Conservation (phyloP, 257 asterid genomes). For the Nicotiana benthamiana region DNA sequence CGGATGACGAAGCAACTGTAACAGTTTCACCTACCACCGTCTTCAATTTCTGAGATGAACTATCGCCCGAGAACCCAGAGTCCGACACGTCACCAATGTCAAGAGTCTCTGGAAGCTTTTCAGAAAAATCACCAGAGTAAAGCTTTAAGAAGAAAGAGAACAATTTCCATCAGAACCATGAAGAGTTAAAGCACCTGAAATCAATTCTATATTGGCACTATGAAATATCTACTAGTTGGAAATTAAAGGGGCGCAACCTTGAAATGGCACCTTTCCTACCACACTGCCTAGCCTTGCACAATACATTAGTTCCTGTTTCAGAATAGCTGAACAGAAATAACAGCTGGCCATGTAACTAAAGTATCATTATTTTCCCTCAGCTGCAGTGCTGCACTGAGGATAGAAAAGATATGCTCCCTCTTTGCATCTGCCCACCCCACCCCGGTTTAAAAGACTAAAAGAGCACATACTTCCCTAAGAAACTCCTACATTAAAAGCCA, state of each 20-base stretch:
- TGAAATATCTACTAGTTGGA: neutral
- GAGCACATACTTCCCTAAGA: neutral
- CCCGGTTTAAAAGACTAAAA: neutral
- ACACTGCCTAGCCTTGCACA: neutral
- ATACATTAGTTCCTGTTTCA: neutral
- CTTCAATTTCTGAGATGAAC: constrained; percentile 25
- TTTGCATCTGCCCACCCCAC: neutral
- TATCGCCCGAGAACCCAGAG: constrained; percentile 15
- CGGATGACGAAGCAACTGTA: constrained; percentile 41
- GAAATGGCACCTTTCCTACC: neutral
- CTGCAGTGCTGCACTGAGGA: neutral
- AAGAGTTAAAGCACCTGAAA: neutral
- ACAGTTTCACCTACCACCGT: constrained; percentile 25
- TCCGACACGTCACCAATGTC: constrained; percentile 88
- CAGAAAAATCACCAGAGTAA: constrained; percentile 33
- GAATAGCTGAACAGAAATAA: neutral
- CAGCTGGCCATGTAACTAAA: neutral
- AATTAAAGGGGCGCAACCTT: neutral
- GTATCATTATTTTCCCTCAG: neutral
- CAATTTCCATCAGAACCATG: constrained; percentile 1
- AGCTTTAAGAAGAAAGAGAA: constrained; percentile 17
- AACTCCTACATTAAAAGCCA: neutral
- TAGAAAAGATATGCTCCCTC: neutral
- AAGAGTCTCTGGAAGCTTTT: constrained; percentile 70
- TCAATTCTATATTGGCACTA: neutral